Evolutionary conservation across 1,284 basidiomycete genomes (phyloP).

Genomic region (Leucoagaricus sp.): DNA sequence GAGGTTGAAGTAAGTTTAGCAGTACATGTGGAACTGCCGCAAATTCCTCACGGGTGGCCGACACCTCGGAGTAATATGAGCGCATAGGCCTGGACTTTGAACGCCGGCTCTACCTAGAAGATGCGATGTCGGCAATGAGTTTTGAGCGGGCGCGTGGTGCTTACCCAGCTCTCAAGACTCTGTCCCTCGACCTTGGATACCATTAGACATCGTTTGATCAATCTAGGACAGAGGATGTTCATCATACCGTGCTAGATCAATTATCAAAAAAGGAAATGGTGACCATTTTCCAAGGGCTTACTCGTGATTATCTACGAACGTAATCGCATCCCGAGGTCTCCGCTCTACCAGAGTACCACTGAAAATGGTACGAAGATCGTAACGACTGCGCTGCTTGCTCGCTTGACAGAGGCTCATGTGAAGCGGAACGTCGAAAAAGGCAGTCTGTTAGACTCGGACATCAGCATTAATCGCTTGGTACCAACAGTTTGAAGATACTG

Average conservation of each 20-base stretch:
- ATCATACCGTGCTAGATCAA: slow-evolving; percentile 52
- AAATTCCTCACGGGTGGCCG: slow-evolving; percentile 78
- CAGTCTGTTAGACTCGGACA: slow-evolving; percentile 42
- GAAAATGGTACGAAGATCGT: slow-evolving; percentile 68
- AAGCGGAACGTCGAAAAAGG: slow-evolving; percentile 81
- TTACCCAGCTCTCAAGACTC: slow-evolving; percentile 76
- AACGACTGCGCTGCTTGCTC: slow-evolving; percentile 56
- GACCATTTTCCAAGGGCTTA: slow-evolving; percentile 34
- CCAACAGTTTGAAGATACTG: not conserved
- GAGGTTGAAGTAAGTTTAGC: not conserved
- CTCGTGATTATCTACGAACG: slow-evolving; percentile 87
- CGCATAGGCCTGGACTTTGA: slow-evolving; percentile 84
- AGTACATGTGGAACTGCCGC: not conserved
- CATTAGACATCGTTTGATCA: not conserved
- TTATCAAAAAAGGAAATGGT: slow-evolving; percentile 5
- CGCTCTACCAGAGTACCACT: slow-evolving; percentile 55
- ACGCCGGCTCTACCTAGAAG: slow-evolving; percentile 59
- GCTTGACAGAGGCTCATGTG: slow-evolving; percentile 73
- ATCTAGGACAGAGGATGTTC: not conserved
- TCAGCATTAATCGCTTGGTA: not conserved
- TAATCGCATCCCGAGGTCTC: slow-evolving; percentile 72
- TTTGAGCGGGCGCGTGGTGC: slow-evolving; percentile 21
- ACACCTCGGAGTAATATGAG: slow-evolving; percentile 81
- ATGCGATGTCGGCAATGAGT: slow-evolving; percentile 1
- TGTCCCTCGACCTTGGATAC: slow-evolving; percentile 68